phyloP scores from a whole-genome alignment of 2,329 filamentous ascomycete species.

The Penicillium sp. region DNA sequence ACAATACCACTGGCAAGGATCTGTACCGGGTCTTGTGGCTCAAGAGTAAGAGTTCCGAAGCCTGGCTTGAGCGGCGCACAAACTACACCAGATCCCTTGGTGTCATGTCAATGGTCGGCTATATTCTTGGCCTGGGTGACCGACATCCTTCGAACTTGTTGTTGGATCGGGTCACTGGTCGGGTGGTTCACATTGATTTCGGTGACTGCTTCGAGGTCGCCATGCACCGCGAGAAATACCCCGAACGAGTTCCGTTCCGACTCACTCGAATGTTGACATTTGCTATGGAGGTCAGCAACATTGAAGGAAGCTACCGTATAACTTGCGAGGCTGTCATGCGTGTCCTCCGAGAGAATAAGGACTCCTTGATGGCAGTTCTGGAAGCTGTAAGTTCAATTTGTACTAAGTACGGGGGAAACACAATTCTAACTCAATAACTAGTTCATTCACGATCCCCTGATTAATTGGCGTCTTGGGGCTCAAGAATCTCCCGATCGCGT shows the following conservation, averaged over 20 bases:
- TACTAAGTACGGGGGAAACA: neutral
- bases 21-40: conserved; percentile 97
- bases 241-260: conserved; percentile 95
- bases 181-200: conserved; percentile 98
- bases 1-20: conserved; percentile 98
- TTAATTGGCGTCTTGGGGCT: conserved; percentile 84
- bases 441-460: conserved; percentile 99
- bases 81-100: conserved; percentile 96
- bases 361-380: conserved; percentile 95
- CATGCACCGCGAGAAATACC: conserved; percentile 99
- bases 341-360: conserved; percentile 93
- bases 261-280: conserved; percentile 98
- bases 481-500: conserved; percentile 61
- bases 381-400: conserved; percentile 73
- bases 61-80: conserved; percentile 96
- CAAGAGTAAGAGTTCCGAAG: conserved; percentile 96
- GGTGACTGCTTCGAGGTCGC: conserved; percentile 99
- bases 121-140: conserved; percentile 94
- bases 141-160: conserved; percentile 97
- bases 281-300: conserved; percentile 99
- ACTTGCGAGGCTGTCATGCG: conserved; percentile 99
- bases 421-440: conserved; percentile 40
- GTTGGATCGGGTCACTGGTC: conserved; percentile 92
- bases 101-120: conserved; percentile 99
- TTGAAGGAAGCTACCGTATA: conserved; percentile 96